Conservation (phyloP, 768 basidiomycete species). For the Rubroboletus pulcherrimus region DNA sequence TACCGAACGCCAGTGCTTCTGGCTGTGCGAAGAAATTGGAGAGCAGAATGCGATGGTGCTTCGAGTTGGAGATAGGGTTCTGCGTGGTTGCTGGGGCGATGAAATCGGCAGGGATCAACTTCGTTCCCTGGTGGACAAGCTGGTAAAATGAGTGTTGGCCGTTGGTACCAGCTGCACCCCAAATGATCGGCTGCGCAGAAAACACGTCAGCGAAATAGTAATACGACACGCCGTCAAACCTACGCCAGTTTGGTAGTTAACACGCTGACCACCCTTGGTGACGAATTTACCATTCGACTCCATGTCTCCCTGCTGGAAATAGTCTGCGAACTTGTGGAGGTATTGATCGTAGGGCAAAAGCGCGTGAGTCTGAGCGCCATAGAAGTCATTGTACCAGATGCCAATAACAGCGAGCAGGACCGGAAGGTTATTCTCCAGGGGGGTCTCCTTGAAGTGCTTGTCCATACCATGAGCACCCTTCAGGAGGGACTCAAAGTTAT, state of each 20-base stretch:
- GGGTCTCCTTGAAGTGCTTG: constrained; percentile 88
- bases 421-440: constrained; percentile 87
- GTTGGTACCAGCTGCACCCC: constrained; percentile 98
- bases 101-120: constrained; percentile 89
- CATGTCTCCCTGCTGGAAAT: constrained; percentile 99
- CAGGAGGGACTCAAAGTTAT: constrained; percentile 88
- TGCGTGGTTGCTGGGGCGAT: constrained; percentile 84
- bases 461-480: constrained; percentile 97
- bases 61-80: constrained; percentile 82
- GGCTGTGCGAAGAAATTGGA: constrained; percentile 99
- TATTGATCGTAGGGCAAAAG: constrained; percentile 98
- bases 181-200: constrained; percentile 81
- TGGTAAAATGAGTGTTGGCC: constrained; percentile 99
- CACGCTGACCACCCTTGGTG: constrained; percentile 89
- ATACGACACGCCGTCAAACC: constrained; percentile 25
- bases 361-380: constrained; percentile 91
- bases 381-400: constrained; percentile 99
- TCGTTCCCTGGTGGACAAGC: constrained; percentile 91
- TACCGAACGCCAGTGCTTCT: constrained; percentile 96
- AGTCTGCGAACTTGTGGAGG: constrained; percentile 98
- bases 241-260: constrained; percentile 95
- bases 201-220: neutral
- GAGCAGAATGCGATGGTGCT: constrained; percentile 95
- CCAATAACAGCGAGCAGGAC: constrained; percentile 87
- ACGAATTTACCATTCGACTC: constrained; percentile 98